Conservation (phyloP, 2,329 filamentous ascomycete species). For the Neopestalotiopsis clavispora region DNA sequence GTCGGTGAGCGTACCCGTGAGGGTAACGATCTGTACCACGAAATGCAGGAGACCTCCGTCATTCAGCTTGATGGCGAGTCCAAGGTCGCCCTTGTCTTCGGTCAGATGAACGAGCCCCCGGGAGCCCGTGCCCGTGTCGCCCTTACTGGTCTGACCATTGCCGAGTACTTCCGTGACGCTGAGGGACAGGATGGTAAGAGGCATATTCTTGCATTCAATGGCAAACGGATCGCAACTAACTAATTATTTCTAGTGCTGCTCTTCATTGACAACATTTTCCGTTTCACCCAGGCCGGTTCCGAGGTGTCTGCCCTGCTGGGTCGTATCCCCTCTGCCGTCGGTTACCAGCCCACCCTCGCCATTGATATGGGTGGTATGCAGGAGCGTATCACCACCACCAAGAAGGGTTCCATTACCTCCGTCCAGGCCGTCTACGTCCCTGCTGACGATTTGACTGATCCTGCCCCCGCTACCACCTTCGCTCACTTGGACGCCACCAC, state of each 20-base stretch:
- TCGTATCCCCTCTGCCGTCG: conserved; percentile 99
- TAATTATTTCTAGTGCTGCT: conserved; percentile 72
- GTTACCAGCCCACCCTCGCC: conserved; percentile 98
- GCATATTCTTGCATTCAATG: neutral
- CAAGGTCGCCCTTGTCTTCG: conserved; percentile 99
- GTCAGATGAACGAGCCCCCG: conserved; percentile 99
- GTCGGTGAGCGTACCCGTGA: conserved; percentile 99
- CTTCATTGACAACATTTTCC: conserved; percentile 99
- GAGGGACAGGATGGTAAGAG: conserved; percentile 83
- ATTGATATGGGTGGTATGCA: conserved; percentile 99
- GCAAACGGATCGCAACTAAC: neutral
- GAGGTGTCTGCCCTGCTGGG: conserved; percentile 99
- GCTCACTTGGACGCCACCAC: conserved; percentile 99
- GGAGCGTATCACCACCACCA: conserved; percentile 99
- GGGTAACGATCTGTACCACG: conserved; percentile 99
- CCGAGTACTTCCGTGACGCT: conserved; percentile 80
- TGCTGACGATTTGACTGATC: conserved; percentile 99
- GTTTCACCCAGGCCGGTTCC: conserved; percentile 99
- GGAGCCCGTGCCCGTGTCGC: conserved; percentile 99
- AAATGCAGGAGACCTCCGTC: conserved; percentile 99
- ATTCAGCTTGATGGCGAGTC: conserved; percentile 99
- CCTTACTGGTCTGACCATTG: conserved; percentile 83
- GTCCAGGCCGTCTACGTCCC: conserved; percentile 99
- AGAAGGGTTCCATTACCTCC: conserved; percentile 99
- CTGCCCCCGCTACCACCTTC: conserved; percentile 98